Conservation (phyloP, 2,329 filamentous ascomycete species). For the Hyphodiscus sp. region DNA sequence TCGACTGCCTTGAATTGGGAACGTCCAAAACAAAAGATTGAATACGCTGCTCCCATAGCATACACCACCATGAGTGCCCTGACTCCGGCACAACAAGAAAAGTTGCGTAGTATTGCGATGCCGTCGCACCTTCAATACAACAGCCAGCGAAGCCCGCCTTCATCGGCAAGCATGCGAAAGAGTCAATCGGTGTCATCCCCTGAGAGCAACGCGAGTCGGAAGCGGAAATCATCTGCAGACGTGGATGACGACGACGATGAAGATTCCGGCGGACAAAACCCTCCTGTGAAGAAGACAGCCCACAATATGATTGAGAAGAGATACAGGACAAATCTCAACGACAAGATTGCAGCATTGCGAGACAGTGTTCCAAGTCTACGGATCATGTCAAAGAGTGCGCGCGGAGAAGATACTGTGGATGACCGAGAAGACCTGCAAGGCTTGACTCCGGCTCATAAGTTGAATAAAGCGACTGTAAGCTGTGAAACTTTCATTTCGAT, state of each 20-base stretch:
- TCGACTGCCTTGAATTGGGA: slow-evolving; percentile 30
- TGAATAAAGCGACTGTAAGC: slow-evolving; percentile 89
- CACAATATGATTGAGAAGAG: slow-evolving; percentile 99
- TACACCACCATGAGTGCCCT: slow-evolving; percentile 34
- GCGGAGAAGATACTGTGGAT: slow-evolving; percentile 61
- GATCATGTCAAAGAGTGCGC: slow-evolving; percentile 69
- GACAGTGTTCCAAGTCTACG: slow-evolving; percentile 89
- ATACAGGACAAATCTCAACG: slow-evolving; percentile 92
- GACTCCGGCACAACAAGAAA: slow-evolving; percentile 54
- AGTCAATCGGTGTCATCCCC: slow-evolving; percentile 51
- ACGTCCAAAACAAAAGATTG: slow-evolving; percentile 22
- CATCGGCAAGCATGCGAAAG: slow-evolving; percentile 40
- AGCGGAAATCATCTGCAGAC: slow-evolving; percentile 63
- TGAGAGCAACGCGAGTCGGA: slow-evolving; percentile 48
- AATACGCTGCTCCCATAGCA: slow-evolving; percentile 11
- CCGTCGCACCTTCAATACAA: slow-evolving; percentile 52
- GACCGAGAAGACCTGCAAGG: slow-evolving; percentile 78
- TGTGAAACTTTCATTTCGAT: background rate
- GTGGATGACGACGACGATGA: slow-evolving; percentile 54
- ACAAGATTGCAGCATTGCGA: slow-evolving; percentile 88
- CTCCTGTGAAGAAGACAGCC: slow-evolving; percentile 76
- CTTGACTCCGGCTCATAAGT: slow-evolving; percentile 79
- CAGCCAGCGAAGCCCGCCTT: slow-evolving; percentile 46
- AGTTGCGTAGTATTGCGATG: slow-evolving; percentile 58
- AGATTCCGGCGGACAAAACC: slow-evolving; percentile 50